Base-by-base conservation (phyloP, 108 stramenopile genomes). In the Asterionellopsis glacialis region DNA sequence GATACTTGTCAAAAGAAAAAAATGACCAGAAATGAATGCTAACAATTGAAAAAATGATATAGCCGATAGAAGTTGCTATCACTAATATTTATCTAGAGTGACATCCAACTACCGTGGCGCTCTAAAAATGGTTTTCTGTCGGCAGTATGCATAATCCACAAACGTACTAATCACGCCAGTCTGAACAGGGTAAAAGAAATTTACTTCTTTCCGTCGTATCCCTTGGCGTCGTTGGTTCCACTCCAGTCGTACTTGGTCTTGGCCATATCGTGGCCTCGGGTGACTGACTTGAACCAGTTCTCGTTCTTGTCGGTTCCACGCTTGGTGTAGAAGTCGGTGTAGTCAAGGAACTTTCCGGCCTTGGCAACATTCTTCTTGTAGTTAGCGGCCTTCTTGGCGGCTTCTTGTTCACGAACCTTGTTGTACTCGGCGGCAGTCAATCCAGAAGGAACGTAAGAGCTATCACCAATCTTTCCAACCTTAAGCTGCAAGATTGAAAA, bases 171-270 rank as follows among this genome's bases (percentile, higher is more conserved):
- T 33, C 33, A 33, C 7, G 33, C 33, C 33, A 33, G 33, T 33
- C 33, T 33, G 7, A n/a, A n/a, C n/a, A n/a, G n/a, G n/a, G n/a
- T 7, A 33, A 33, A 5, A 33, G 7, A 7, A 33, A 33, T 33
- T 33, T 33, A 33, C 33, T 33, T 33, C 33, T 33, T 33, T 9
- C 64, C 68, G 16, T 70, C 75, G 50, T 61, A 76, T 26, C 51
- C 57, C 68, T 76, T 76, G 44, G 15, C 53, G 43, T 51, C 41
- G 38, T 62, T 58, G 50, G 72, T 63, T 45, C 81, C 80, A 65
- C 66, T 75, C 70, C 74, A 82, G 61, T 85, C 84, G 41, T 77
- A 85, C 80, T 85, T 85, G 70, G 84, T 85, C 84, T 91, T 91
- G 44, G 79, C 90, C 85, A 91, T 87, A 25, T 59, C 47, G 81